These are phyloP conservation scores for Wickerhamomyces hampshirensis DNA, from an alignment of 805 yeast genomes.

Conservation along the genomic window DNA sequence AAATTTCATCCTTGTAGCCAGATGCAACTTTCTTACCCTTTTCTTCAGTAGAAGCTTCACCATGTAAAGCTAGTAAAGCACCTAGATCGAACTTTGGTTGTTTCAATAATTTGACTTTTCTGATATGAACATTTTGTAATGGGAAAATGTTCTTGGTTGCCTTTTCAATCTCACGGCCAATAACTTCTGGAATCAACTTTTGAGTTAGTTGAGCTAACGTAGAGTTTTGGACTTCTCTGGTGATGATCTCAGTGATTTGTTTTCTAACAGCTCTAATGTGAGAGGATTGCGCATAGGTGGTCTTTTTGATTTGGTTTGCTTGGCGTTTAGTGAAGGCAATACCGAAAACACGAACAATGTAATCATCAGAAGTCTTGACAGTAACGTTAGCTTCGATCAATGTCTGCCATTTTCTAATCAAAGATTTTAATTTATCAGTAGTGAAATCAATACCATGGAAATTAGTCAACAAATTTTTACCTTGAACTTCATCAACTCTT, in stretches of 20 bases:
- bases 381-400: constrained; percentile 97
- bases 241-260: constrained; percentile 93
- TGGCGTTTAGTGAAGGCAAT: constrained; percentile 98
- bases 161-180: constrained; percentile 98
- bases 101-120: constrained; percentile 98
- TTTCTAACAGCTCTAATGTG: constrained; percentile 84
- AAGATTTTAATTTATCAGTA: constrained; percentile 93
- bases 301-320: constrained; percentile 95
- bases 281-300: constrained; percentile 96
- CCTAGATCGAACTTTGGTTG: constrained; percentile 99
- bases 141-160: constrained; percentile 94
- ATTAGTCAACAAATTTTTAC: constrained; percentile 97
- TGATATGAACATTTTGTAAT: constrained; percentile 96
- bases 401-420: constrained; percentile 99
- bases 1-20: constrained; percentile 98
- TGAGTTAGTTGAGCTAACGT: constrained; percentile 95
- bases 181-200: constrained; percentile 97
- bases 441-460: constrained; percentile 99
- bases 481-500: constrained; percentile 99
- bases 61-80: constrained; percentile 93
- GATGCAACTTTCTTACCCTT: constrained; percentile 90
- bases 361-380: constrained; percentile 96
- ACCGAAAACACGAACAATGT: constrained; percentile 93
- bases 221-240: constrained; percentile 91
- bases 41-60: constrained; percentile 90